phyloP scores from a whole-genome alignment of 1,284 basidiomycete genomes.

The Ganoderma boninense region DNA sequence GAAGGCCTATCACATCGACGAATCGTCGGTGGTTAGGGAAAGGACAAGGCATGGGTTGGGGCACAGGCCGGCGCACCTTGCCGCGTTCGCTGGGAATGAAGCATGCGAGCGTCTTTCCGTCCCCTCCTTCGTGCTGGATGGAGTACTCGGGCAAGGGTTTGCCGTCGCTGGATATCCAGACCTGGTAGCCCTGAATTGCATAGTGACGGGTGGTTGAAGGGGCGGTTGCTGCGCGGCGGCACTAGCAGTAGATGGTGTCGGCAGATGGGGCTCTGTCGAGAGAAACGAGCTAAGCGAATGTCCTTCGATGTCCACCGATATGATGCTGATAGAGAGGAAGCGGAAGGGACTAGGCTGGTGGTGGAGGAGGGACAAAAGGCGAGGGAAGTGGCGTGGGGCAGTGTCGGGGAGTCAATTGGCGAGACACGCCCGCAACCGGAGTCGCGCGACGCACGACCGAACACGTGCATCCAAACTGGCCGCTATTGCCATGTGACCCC shows the following conservation, averaged over 20 bases:
- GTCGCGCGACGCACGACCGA: conserved; percentile 7
- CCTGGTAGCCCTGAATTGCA: conserved; percentile 15
- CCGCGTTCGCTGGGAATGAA: conserved; percentile 29
- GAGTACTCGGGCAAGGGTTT: conserved; percentile 17
- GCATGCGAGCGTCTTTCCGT: conserved; percentile 22
- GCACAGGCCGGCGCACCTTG: conserved; percentile 17
- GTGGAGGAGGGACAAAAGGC: conserved; percentile 3
- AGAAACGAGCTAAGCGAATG: neutral
- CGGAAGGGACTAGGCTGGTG: neutral
- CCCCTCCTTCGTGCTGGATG: conserved; percentile 6
- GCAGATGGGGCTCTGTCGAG: neutral
- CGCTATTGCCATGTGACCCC: neutral
- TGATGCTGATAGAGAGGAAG: neutral
- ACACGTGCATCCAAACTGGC: neutral
- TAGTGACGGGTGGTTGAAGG: neutral
- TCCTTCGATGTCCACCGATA: neutral
- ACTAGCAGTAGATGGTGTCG: neutral
- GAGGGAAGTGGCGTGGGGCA: neutral
- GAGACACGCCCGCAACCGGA: neutral
- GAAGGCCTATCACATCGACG: conserved; percentile 9
- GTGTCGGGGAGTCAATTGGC: conserved; percentile 7
- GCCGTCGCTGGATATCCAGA: conserved; percentile 21
- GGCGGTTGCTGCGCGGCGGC: neutral
- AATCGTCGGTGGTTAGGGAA: neutral
- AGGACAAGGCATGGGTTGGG: no score